phyloP scores from a whole-genome alignment of 768 basidiomycete genomes.

The Clavulina sp. region DNA sequence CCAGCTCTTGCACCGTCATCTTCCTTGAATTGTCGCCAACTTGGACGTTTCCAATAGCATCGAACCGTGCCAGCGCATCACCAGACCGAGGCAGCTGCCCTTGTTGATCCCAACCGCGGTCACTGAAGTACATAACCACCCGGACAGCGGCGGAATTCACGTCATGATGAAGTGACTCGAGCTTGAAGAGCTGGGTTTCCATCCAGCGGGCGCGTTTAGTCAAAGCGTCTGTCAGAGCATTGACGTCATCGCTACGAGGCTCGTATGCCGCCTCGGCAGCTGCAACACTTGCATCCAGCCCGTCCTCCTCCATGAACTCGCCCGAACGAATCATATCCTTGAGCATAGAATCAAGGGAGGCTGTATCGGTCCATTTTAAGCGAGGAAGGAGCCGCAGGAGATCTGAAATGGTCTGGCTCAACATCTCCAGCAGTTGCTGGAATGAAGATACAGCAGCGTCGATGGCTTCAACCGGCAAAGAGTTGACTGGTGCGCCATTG shows the following conservation, averaged over 20 bases:
- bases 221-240: slow-evolving; percentile 61
- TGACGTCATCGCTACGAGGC: slow-evolving; percentile 68
- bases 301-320: slow-evolving; percentile 63
- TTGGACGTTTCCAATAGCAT: slow-evolving; percentile 36
- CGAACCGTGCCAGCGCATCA: slow-evolving; percentile 9
- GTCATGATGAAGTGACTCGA: slow-evolving; percentile 77
- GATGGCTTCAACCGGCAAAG: slow-evolving; percentile 73
- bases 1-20: slow-evolving; percentile 57
- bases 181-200: slow-evolving; percentile 76
- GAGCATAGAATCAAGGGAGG: slow-evolving; percentile 71
- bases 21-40: slow-evolving; percentile 24
- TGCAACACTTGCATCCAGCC: slow-evolving; percentile 20
- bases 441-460: slow-evolving; percentile 82
- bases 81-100: slow-evolving; percentile 14
- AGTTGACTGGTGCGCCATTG: slow-evolving; percentile 56
- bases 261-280: slow-evolving; percentile 16
- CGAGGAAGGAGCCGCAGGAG: slow-evolving; percentile 68
- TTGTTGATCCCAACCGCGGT: slow-evolving; percentile 65
- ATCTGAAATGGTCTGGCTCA: slow-evolving; percentile 82
- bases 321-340: slow-evolving; percentile 81
- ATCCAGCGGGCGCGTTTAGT: slow-evolving; percentile 87
- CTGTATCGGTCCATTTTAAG: slow-evolving; percentile 80
- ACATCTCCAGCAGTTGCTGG: slow-evolving; percentile 71
- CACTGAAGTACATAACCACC: slow-evolving; percentile 67
- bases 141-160: slow-evolving; percentile 79